Evolutionary conservation across 2,329 filamentous ascomycete genomes (phyloP).

Genomic region (Hypoxylon sp.): DNA sequence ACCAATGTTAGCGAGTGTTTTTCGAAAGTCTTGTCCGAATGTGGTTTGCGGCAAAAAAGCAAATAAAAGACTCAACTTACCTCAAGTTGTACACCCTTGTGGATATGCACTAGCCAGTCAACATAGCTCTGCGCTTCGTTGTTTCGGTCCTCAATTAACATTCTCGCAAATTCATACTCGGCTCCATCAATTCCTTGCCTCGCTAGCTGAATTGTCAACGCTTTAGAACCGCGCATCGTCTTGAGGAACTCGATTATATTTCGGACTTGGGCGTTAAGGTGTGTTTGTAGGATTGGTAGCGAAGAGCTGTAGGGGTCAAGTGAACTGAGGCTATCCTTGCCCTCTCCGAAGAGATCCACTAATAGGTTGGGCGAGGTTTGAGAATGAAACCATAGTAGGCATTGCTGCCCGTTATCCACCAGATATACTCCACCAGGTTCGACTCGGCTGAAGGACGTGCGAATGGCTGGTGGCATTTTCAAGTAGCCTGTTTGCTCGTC

Average conservation of each 20-base stretch:
- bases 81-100: constrained; percentile 93
- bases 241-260: constrained; percentile 93
- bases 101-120: constrained; percentile 96
- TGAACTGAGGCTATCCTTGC: constrained; percentile 76
- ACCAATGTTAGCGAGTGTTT: constrained; percentile 42
- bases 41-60: constrained; percentile 15
- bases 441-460: constrained; percentile 87
- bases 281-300: constrained; percentile 88
- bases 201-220: constrained; percentile 89
- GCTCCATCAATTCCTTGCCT: constrained; percentile 93
- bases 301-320: constrained; percentile 86
- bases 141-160: constrained; percentile 94
- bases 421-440: constrained; percentile 95
- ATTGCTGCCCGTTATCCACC: constrained; percentile 94
- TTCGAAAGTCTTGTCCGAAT: constrained; percentile 11
- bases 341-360: constrained; percentile 89
- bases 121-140: constrained; percentile 99
- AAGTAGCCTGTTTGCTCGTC: constrained; percentile 88
- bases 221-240: constrained; percentile 86
- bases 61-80: constrained; percentile 61
- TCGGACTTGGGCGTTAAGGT: constrained; percentile 93
- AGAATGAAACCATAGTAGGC: constrained; percentile 91
- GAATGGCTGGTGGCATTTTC: constrained; percentile 83
- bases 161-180: constrained; percentile 94
- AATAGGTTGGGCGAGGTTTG: constrained; percentile 94